Conservation (phyloP, 176 grass and related monocot genomes). For the Cenchrus fungigraminus region DNA sequence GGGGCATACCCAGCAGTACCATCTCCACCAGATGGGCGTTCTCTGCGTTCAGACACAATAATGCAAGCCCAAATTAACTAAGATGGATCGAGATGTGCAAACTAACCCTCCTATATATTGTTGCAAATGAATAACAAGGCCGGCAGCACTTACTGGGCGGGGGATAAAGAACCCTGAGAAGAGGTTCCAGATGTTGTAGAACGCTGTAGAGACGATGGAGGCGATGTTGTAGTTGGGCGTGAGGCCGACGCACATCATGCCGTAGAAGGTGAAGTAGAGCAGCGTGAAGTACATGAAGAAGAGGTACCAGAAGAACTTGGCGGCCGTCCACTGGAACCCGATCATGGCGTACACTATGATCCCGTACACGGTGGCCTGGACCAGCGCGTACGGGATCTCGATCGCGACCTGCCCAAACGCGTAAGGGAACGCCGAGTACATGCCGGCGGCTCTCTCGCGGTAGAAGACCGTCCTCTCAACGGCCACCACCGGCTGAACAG, state of each 20-base stretch:
- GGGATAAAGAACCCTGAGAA: constrained; percentile 5
- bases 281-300: constrained; percentile 8
- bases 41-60: constrained; percentile 26
- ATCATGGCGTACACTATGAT: constrained; percentile 16
- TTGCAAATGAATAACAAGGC: no score
- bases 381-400: constrained; percentile 5
- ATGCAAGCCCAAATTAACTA: no score
- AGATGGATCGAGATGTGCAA: no score
- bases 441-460: constrained; percentile 5
- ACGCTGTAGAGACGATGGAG: neutral
- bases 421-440: constrained; percentile 10
- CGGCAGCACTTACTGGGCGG: neutral
- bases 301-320: constrained; percentile 21
- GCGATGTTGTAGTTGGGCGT: neutral
- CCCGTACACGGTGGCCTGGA: neutral
- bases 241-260: neutral
- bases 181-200: constrained; percentile 10
- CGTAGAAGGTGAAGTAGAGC: constrained; percentile 10
- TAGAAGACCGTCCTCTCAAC: neutral
- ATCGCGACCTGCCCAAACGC: neutral
- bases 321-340: constrained; percentile 11
- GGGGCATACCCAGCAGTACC: constrained; percentile 60
- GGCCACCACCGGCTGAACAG: constrained; percentile 16
- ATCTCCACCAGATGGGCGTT: constrained; percentile 63
- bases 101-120: no score